Conservation (phyloP, 2,329 filamentous ascomycete species). For the Xenoacremonium recifei region DNA sequence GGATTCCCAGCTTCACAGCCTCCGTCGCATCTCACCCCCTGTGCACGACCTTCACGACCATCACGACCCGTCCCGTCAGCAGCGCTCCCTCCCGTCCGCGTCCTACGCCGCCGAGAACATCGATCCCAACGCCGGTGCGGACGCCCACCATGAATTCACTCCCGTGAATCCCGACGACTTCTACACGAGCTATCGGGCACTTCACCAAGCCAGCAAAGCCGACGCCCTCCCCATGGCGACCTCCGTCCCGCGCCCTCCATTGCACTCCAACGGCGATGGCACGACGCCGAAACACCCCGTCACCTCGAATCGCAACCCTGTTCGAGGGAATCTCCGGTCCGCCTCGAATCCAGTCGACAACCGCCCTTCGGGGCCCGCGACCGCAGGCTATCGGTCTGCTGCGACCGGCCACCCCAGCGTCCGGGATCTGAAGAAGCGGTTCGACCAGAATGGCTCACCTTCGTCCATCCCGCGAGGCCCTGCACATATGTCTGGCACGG, state of each 20-base stretch:
- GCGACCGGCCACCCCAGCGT: conserved; percentile 60
- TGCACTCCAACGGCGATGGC: conserved; percentile 51
- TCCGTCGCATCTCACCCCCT: background rate
- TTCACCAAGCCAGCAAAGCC: conserved; percentile 33
- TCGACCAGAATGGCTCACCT: conserved; percentile 59
- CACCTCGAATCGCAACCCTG: conserved; percentile 20
- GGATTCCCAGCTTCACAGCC: background rate
- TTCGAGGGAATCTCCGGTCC: conserved; percentile 47
- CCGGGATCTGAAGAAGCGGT: conserved; percentile 76
- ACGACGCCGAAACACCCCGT: conserved; percentile 47
- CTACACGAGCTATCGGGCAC: conserved; percentile 49
- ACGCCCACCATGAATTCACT: conserved; percentile 37
- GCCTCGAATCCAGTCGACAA: conserved; percentile 56
- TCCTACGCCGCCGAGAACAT: conserved; percentile 20
- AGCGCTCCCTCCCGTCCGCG: conserved; percentile 19
- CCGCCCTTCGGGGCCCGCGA: conserved; percentile 32
- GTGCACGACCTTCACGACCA: conserved; percentile 24
- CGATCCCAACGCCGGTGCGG: conserved; percentile 18
- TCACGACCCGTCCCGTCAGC: conserved; percentile 18
- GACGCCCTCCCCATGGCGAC: conserved; percentile 36
- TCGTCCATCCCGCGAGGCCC: conserved; percentile 36
- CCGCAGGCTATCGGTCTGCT: conserved; percentile 29
- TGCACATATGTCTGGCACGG: conserved; percentile 32
- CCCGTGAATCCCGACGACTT: conserved; percentile 54
- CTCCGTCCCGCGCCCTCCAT: conserved; percentile 41